Conservation (phyloP, 805 yeast species). For the Kodamaea leandrae region DNA sequence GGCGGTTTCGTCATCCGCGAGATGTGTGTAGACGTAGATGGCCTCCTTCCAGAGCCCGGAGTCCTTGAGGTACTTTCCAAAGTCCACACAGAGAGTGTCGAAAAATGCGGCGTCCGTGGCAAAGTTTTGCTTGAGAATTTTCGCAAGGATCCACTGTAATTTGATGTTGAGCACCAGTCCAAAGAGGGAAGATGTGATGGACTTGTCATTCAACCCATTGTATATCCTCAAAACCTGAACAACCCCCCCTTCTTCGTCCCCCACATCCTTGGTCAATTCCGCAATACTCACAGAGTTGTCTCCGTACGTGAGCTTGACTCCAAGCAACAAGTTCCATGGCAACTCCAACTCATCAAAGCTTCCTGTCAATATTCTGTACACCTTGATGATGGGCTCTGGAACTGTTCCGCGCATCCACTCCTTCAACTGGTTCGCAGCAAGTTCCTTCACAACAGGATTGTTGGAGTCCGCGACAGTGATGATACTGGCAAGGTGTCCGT, state of each 20-base stretch:
- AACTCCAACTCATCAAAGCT: conserved; percentile 39
- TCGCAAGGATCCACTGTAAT: conserved; percentile 52
- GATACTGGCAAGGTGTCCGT: conserved; percentile 67
- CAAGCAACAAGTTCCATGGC: conserved; percentile 66
- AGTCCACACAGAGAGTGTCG: conserved; percentile 29
- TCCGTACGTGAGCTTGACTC: conserved; percentile 63
- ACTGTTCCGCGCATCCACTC: conserved; percentile 60
- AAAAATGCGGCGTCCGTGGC: neutral
- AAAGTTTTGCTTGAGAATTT: conserved; percentile 29
- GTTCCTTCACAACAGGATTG: conserved; percentile 50
- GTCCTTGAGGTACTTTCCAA: conserved; percentile 50
- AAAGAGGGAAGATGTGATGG: neutral
- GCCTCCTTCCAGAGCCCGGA: conserved; percentile 57
- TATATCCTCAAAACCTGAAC: conserved; percentile 4
- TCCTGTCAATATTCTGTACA: conserved; percentile 66
- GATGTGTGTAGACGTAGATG: conserved; percentile 58
- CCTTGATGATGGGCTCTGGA: conserved; percentile 53
- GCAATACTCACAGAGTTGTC: conserved; percentile 20
- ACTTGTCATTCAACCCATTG: neutral
- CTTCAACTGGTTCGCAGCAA: conserved; percentile 61
- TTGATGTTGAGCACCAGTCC: conserved; percentile 29
- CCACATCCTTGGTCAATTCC: neutral
- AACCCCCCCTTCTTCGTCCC: neutral
- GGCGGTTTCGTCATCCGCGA: conserved; percentile 47
- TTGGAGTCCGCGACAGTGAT: conserved; percentile 72